These are phyloP conservation scores for Trichomonascaceae sp. DNA, from an alignment of 1,139 yeast genomes.

Conservation along the genomic window DNA sequence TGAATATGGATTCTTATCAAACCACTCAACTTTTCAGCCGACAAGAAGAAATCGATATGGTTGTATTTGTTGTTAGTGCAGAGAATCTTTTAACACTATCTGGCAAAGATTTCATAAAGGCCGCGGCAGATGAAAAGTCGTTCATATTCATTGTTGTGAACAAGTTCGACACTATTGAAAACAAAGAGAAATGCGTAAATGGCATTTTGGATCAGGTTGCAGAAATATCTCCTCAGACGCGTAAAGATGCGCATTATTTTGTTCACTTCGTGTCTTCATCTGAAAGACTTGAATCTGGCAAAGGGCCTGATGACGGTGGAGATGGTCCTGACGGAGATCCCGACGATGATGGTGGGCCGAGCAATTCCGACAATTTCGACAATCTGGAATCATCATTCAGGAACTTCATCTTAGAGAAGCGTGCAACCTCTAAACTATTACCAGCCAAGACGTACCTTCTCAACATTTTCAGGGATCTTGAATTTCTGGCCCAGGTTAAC, in stretches of 20 bases:
- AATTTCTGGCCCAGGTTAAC: constrained; percentile 55
- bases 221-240: constrained; percentile 81
- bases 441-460: constrained; percentile 85
- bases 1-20: constrained; percentile 87
- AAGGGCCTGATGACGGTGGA: constrained; percentile 33
- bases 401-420: constrained; percentile 79
- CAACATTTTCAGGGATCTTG: constrained; percentile 64
- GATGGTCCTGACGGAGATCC: constrained; percentile 38
- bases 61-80: constrained; percentile 92
- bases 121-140: constrained; percentile 88
- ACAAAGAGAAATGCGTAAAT: constrained; percentile 69
- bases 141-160: constrained; percentile 92
- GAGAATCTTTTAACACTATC: constrained; percentile 93
- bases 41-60: constrained; percentile 95
- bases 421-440: constrained; percentile 79
- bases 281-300: constrained; percentile 34
- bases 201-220: constrained; percentile 84
- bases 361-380: constrained; percentile 59
- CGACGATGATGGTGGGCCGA: constrained; percentile 23
- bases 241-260: constrained; percentile 78
- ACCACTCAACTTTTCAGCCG: constrained; percentile 94
- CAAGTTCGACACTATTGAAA: constrained; percentile 76
- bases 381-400: constrained; percentile 78
- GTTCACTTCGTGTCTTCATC: constrained; percentile 88
- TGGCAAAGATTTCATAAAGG: constrained; percentile 86